Conservation (phyloP, 2,329 filamentous ascomycete species). For the Rhexocercosporidium sp. region DNA sequence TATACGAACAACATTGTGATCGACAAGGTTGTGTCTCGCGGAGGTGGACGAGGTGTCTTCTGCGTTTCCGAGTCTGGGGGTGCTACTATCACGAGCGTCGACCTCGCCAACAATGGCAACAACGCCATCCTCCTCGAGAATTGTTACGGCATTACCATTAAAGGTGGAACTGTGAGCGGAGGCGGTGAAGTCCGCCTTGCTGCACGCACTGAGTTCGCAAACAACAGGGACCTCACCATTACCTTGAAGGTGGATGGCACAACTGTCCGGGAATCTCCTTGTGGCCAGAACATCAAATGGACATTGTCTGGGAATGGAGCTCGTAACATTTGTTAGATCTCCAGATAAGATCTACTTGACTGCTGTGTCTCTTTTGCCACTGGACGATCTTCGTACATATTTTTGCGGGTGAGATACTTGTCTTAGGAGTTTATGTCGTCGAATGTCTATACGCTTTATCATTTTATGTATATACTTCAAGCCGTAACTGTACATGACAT, state of each 20-base stretch:
- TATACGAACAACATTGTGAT: constrained; percentile 10
- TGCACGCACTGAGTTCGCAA: background rate
- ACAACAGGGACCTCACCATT: constrained; percentile 6
- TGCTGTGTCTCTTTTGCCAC: background rate
- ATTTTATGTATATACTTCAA: too few species aligned
- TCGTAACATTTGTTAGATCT: constrained; percentile 6
- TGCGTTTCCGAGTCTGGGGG: constrained; percentile 15
- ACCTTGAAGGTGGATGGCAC: constrained; percentile 7
- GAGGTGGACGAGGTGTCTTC: constrained; percentile 14
- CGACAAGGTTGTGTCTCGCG: constrained; percentile 5
- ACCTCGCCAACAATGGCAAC: constrained; percentile 9
- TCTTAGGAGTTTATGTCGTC: too few species aligned
- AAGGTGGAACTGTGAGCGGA: constrained; percentile 9
- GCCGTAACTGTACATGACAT: too few species aligned
- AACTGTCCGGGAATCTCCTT: constrained; percentile 1
- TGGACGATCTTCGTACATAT: background rate
- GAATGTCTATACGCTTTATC: too few species aligned
- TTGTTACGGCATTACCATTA: constrained; percentile 13
- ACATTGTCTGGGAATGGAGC: constrained; percentile 7
- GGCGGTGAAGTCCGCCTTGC: background rate
- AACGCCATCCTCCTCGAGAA: constrained; percentile 16
- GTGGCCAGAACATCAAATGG: constrained; percentile 12
- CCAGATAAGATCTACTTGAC: background rate
- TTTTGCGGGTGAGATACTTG: too few species aligned
- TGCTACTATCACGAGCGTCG: background rate